Conservation (phyloP, 176 grass and related monocot species). For the Pontederia paniculata region DNA sequence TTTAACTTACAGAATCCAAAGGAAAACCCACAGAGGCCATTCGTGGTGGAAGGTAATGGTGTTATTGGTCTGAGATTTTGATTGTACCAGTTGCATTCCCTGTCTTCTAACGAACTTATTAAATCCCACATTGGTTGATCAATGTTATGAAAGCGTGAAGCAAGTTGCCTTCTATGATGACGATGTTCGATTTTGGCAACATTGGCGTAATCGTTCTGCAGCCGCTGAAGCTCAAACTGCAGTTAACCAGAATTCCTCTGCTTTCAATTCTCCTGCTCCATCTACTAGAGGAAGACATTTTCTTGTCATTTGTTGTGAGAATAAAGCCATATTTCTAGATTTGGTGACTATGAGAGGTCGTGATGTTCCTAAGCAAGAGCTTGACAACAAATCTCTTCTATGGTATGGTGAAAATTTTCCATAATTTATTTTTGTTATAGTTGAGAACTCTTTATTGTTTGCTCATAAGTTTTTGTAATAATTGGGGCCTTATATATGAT, state of each 20-base stretch:
- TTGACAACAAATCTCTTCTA: conserved; percentile 95
- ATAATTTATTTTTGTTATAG: not conserved
- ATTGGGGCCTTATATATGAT: too few relatives aligned
- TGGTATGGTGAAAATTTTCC: conserved; percentile 45
- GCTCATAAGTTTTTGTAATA: not conserved
- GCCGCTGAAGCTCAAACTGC: conserved; percentile 74
- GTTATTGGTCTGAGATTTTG: conserved; percentile 11
- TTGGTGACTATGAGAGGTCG: conserved; percentile 92
- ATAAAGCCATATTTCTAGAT: conserved; percentile 98
- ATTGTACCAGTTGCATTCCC: not conserved
- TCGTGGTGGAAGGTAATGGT: conserved; percentile 80
- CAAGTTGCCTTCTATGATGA: conserved; percentile 97
- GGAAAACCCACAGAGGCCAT: conserved; percentile 95
- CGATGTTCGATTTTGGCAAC: conserved; percentile 91
- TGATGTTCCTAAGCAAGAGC: conserved; percentile 92
- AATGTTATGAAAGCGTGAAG: conserved; percentile 74
- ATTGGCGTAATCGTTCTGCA: conserved; percentile 82
- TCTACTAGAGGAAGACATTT: conserved; percentile 97
- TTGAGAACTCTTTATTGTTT: not conserved
- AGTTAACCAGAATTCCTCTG: conserved; percentile 66
- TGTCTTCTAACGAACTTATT: conserved; percentile 19
- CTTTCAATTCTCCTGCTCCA: conserved; percentile 66
- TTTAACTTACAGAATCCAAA: conserved; percentile 47
- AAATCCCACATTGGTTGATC: conserved; percentile 22
- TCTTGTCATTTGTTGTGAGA: conserved; percentile 98